Conservation (phyloP, 768 basidiomycete species). For the Daedalea quercina region DNA sequence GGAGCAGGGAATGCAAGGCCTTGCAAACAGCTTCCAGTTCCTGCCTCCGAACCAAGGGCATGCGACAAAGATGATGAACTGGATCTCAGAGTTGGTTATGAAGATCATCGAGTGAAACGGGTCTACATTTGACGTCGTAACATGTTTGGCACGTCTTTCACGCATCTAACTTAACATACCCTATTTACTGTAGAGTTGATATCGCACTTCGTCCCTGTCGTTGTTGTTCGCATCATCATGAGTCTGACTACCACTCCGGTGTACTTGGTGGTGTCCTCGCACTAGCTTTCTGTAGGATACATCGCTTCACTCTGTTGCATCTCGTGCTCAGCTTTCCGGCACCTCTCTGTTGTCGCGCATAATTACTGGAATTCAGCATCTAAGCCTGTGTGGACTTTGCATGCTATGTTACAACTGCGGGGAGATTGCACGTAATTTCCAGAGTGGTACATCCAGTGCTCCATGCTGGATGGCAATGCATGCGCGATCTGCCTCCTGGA, state of each 20-base stretch:
- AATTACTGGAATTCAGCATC: neutral
- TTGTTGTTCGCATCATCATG: neutral
- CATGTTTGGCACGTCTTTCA: neutral
- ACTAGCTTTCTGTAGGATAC: neutral
- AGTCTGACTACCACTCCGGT: neutral
- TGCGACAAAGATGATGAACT: constrained; percentile 58
- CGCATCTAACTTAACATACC: constrained; percentile 2
- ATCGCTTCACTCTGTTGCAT: neutral
- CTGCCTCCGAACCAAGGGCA: constrained; percentile 37
- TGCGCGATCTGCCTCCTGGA: too few species aligned
- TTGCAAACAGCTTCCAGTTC: constrained; percentile 70
- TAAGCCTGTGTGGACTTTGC: neutral
- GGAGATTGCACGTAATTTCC: too few species aligned
- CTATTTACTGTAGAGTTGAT: neutral
- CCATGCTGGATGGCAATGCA: too few species aligned
- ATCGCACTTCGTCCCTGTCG: neutral
- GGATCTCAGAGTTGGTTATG: constrained; percentile 60
- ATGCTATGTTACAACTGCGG: neutral
- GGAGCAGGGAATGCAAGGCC: constrained; percentile 65
- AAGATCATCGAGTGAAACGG: constrained; percentile 39
- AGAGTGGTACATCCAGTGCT: too few species aligned
- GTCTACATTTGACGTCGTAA: neutral
- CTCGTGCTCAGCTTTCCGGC: neutral
- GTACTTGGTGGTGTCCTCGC: neutral
- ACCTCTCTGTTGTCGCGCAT: neutral